phyloP scores from a whole-genome alignment of 192 early-diverging fungal genomes.

The Entophlyctis helioformis region DNA sequence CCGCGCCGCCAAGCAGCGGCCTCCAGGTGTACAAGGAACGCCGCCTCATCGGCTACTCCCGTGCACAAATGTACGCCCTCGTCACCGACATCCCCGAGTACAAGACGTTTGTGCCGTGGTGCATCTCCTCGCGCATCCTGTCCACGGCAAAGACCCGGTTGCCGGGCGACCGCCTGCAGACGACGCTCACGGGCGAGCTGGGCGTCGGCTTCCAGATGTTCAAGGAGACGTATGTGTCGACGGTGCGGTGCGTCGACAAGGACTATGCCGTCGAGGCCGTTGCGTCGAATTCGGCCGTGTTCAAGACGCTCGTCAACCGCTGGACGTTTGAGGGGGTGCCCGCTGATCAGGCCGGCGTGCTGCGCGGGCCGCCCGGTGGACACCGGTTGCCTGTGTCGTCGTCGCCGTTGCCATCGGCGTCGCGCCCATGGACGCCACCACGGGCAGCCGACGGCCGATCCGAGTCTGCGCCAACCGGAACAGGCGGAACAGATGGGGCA shows the following conservation, averaged over 20 bases:
- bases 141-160: background rate
- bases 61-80: conserved; percentile 65
- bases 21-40: conserved; percentile 1
- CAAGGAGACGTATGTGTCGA: conserved; percentile 66
- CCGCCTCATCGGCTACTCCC: conserved; percentile 46
- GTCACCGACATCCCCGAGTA: conserved; percentile 76
- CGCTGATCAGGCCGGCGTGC: too few species aligned
- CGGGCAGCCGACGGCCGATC: too few species aligned
- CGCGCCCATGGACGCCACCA: too few species aligned
- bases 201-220: conserved; percentile 68
- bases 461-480: too few species aligned
- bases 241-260: conserved; percentile 54
- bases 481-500: too few species aligned
- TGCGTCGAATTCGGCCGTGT: conserved; percentile 44
- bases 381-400: too few species aligned
- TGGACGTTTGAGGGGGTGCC: conserved; percentile 55
- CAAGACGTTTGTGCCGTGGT: conserved; percentile 72
- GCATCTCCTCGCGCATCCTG: conserved; percentile 36
- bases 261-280: conserved; percentile 36
- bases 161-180: background rate
- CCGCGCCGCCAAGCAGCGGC: too few species aligned
- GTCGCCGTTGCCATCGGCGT: too few species aligned
- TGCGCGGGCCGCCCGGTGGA: too few species aligned
- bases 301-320: conserved; percentile 47
- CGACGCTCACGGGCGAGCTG: conserved; percentile 30